Conservation (phyloP, 1,139 yeast genomes). For the Petasospora rhodanensis region DNA sequence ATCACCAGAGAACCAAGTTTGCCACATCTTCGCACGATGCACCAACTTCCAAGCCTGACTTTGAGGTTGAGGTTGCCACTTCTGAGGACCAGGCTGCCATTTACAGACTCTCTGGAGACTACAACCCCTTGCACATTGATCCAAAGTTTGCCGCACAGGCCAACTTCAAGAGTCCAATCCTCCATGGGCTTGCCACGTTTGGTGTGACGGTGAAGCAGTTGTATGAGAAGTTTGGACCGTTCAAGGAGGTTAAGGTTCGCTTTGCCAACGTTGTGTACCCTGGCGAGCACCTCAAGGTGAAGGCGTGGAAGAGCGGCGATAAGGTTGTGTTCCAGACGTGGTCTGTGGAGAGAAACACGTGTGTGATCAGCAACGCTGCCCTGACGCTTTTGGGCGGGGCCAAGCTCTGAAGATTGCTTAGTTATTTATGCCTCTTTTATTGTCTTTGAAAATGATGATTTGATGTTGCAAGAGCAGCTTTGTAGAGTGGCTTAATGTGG, state of each 20-base stretch:
- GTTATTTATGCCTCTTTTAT: too few relatives aligned
- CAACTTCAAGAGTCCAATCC: constrained; percentile 78
- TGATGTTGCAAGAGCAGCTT: too few relatives aligned
- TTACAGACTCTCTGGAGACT: constrained; percentile 90
- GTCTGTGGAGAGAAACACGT: constrained; percentile 71
- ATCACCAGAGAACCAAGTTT: constrained; percentile 47
- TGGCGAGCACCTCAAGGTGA: constrained; percentile 83
- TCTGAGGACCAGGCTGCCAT: constrained; percentile 77
- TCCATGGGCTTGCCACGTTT: constrained; percentile 88
- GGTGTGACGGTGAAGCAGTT: constrained; percentile 79
- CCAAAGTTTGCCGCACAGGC: constrained; percentile 89
- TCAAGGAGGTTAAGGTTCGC: constrained; percentile 83
- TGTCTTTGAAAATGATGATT: too few relatives aligned
- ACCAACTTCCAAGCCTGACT: constrained; percentile 64
- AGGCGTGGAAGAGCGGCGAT: constrained; percentile 79
- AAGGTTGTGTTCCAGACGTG: constrained; percentile 77
- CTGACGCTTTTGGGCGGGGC: constrained; percentile 45
- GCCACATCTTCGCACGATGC: constrained; percentile 64
- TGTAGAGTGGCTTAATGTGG: too few relatives aligned
- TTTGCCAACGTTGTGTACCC: constrained; percentile 93
- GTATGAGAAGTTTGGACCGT: constrained; percentile 75
- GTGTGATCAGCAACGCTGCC: constrained; percentile 88
- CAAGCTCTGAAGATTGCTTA: constrained; percentile 16
- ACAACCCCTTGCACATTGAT: constrained; percentile 93
- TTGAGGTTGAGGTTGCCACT: constrained; percentile 55